phyloP scores from a whole-genome alignment of 2,329 filamentous ascomycete genomes.

The Trichophyton rubrum region DNA sequence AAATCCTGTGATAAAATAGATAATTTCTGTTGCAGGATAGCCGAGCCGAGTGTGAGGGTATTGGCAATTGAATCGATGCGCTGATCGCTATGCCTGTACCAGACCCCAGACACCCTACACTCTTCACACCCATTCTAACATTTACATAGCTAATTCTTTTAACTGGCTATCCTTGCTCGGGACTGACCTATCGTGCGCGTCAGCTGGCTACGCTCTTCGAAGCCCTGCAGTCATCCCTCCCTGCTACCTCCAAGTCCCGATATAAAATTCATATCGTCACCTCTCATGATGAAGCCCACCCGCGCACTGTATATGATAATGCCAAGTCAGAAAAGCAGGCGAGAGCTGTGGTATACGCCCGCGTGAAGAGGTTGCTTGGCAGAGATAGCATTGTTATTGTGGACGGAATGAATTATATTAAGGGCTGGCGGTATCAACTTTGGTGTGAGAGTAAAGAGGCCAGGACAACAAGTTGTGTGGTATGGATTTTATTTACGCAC shows the following conservation, averaged over 20 bases:
- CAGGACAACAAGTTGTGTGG: constrained; percentile 49
- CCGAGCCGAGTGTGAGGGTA: too few species aligned
- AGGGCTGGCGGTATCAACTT: constrained; percentile 54
- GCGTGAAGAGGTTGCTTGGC: constrained; percentile 46
- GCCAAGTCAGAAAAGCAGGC: constrained; percentile 51
- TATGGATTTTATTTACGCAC: constrained; percentile 24
- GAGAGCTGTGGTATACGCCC: constrained; percentile 48
- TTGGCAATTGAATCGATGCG: too few species aligned
- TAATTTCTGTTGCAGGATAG: too few species aligned
- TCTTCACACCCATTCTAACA: not conserved
- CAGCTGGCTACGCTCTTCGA: constrained; percentile 44
- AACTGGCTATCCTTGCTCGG: constrained; percentile 51
- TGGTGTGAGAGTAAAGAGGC: constrained; percentile 55
- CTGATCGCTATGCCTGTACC: not conserved
- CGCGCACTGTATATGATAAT: constrained; percentile 44
- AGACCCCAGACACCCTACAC: not conserved
- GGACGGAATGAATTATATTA: constrained; percentile 56
- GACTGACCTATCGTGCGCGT: constrained; percentile 48
- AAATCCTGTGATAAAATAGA: too few species aligned
- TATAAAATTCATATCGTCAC: constrained; percentile 31
- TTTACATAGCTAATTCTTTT: constrained; percentile 44
- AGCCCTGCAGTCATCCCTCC: constrained; percentile 33
- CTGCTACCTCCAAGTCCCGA: constrained; percentile 30
- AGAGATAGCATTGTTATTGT: constrained; percentile 50
- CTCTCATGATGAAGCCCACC: constrained; percentile 30